phyloP scores from a whole-genome alignment of 306 rosid genomes.

The Acacia melanoxylon region DNA sequence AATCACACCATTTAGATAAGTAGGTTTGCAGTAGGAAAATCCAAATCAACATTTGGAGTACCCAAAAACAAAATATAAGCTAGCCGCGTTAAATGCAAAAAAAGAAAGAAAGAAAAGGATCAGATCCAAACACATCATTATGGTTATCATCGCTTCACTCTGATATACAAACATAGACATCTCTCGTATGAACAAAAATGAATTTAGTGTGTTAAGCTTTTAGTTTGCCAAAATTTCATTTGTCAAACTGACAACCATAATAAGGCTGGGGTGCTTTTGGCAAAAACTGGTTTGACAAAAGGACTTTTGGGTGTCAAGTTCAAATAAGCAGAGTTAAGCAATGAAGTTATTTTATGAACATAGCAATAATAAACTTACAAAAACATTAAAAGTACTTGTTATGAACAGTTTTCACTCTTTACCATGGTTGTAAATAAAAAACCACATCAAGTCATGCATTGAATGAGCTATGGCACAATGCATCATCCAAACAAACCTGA shows the following conservation, averaged over 20 bases:
- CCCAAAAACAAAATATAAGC: not conserved
- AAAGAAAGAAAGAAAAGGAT: not conserved
- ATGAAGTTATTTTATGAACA: not conserved
- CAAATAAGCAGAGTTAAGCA: not conserved
- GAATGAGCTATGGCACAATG: constrained; percentile 16
- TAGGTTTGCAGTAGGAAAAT: constrained; percentile 1
- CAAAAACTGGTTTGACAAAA: not conserved
- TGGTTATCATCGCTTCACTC: not conserved
- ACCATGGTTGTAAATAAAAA: not conserved
- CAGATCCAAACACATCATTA: not conserved
- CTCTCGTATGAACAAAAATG: not conserved
- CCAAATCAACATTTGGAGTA: constrained; percentile 2
- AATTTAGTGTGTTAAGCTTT: not conserved
- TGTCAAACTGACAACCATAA: not conserved
- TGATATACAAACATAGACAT: not conserved
- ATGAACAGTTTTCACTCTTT: not conserved
- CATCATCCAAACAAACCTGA: constrained; percentile 65
- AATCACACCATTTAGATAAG: constrained; percentile 10
- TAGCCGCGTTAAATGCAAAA: not conserved
- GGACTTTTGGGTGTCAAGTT: not conserved
- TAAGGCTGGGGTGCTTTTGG: not conserved
- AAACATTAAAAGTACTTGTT: not conserved
- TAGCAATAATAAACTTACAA: constrained; percentile 13
- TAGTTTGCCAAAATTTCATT: not conserved
- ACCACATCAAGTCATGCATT: not conserved